Evolutionary conservation across 1,284 basidiomycete species (phyloP).

Genomic region (Irpex lacteus): DNA sequence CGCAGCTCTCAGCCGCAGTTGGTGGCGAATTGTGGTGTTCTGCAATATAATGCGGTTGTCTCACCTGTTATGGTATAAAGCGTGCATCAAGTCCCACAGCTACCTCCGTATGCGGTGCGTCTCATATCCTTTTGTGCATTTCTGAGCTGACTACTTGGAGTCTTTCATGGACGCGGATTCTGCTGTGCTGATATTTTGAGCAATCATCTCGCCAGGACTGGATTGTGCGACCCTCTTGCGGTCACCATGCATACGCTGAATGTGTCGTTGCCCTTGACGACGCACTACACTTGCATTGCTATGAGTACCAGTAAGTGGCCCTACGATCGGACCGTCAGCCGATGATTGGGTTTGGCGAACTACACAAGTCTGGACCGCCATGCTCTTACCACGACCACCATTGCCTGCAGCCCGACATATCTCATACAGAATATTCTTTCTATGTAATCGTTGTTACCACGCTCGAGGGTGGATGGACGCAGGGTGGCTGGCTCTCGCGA

Average conservation of each 20-base stretch:
- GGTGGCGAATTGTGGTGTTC: background rate
- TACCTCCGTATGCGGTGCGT: background rate
- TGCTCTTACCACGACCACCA: background rate
- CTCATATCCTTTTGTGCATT: background rate
- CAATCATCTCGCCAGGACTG: background rate
- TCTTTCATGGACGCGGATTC: background rate
- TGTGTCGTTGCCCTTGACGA: background rate
- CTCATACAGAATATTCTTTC: background rate
- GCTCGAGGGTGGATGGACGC: background rate
- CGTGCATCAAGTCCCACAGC: background rate
- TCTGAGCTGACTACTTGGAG: background rate
- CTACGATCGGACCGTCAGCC: background rate
- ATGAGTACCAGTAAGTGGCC: no score
- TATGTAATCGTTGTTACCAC: background rate
- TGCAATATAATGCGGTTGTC: background rate
- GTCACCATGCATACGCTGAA: background rate
- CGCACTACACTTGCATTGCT: background rate
- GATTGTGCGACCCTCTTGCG: background rate
- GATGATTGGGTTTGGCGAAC: background rate
- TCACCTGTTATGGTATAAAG: constrained; percentile 2
- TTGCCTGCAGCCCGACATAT: background rate
- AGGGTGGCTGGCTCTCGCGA: background rate
- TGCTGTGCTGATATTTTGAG: background rate
- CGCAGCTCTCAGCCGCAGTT: background rate
- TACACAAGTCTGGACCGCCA: background rate